A percentile compares a stretch with the other conserved stretches of the same genome.
phyloP scores from a whole-genome alignment of 192 early-diverging fungal species.

The Lobosporangium transversale region DNA sequence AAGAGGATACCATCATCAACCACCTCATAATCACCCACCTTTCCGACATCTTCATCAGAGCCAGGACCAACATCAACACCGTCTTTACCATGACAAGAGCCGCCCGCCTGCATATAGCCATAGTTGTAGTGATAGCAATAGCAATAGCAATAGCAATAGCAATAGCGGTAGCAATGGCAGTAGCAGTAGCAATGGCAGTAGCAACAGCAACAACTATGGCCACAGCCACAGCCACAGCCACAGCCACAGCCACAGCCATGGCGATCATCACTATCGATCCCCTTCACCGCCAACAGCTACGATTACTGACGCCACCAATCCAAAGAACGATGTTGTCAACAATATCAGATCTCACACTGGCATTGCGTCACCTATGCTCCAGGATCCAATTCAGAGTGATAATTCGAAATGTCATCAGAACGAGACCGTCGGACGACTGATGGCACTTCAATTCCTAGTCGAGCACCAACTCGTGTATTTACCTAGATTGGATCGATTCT shows the following conservation, averaged over 20 bases:
- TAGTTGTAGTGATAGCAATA: no score
- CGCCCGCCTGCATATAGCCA: no score
- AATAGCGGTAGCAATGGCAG: no score
- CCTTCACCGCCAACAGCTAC: background rate
- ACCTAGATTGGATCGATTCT: conserved; percentile 21
- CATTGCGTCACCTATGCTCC: background rate
- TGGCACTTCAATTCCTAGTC: conserved; percentile 34
- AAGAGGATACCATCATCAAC: background rate
- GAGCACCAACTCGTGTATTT: conserved; percentile 30
- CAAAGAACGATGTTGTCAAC: no score
- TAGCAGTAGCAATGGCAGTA: no score
- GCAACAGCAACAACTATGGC: no score
- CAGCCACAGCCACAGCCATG: background rate
- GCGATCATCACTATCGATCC: background rate
- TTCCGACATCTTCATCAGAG: background rate
- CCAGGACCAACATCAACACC: background rate
- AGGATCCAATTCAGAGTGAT: no score
- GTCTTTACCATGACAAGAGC: no score
- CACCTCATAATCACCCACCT: background rate
- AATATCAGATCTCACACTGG: no score
- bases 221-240: no score
- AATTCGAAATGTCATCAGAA: no score
- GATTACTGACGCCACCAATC: background rate
- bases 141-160: no score
- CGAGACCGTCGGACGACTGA: conserved; percentile 13